Conservation (phyloP, 129 eudicot genomes). For the Smallanthus sonchifolius region DNA sequence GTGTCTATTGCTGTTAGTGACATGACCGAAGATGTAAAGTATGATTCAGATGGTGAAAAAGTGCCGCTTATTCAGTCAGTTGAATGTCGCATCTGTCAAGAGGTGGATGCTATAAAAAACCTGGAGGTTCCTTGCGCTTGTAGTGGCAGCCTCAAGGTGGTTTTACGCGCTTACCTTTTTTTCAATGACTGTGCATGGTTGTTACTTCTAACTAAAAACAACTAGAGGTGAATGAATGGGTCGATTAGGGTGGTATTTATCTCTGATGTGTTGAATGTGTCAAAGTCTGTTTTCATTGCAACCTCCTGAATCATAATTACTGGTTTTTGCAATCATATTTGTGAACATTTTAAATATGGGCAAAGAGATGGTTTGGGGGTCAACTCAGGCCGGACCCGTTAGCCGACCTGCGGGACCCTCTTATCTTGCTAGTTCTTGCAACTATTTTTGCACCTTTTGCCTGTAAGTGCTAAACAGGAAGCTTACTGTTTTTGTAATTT, state of each 20-base stretch:
- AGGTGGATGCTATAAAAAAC: constrained; percentile 58
- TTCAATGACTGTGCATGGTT: background rate
- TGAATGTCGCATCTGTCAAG: constrained; percentile 85
- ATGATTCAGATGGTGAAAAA: constrained; percentile 39
- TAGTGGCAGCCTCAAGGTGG: constrained; percentile 73
- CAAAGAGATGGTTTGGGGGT: background rate
- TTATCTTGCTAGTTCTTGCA: background rate
- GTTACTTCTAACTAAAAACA: background rate
- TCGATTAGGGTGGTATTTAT: background rate
- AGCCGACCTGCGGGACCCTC: background rate
- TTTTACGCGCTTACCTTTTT: background rate
- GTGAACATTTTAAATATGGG: background rate
- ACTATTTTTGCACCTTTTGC: background rate
- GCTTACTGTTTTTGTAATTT: background rate
- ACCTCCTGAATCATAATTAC: background rate
- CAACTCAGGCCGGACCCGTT: background rate
- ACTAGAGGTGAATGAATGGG: background rate
- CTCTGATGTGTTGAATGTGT: background rate
- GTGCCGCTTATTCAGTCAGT: constrained; percentile 58
- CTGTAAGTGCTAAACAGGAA: background rate
- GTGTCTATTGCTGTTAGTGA: constrained; percentile 26
- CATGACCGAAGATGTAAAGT: constrained; percentile 28
- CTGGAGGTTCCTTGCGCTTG: constrained; percentile 72
- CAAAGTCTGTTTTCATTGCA: background rate
- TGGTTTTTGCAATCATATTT: background rate